phyloP scores from a whole-genome alignment of 345 rosid genomes.

The Balakata baccata region DNA sequence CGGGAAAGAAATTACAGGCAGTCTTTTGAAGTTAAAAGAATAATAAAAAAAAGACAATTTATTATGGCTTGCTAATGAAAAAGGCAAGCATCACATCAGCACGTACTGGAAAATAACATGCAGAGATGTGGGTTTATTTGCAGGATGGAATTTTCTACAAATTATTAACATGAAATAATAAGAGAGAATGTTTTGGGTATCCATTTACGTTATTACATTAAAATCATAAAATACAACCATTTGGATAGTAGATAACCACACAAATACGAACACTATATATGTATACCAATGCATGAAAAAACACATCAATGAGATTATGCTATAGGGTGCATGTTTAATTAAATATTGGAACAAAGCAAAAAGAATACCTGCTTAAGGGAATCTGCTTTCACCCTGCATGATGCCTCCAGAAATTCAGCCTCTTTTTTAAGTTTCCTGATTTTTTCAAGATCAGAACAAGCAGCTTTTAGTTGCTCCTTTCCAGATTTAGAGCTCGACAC shows the following conservation, averaged over 20 bases:
- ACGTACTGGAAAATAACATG: neutral
- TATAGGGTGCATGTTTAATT: neutral
- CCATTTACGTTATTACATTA: neutral
- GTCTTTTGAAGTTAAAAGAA: neutral
- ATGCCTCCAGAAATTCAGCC: constrained; percentile 95
- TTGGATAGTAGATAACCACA: neutral
- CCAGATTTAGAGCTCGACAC: constrained; percentile 72
- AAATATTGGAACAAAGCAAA: neutral
- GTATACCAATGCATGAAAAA: neutral
- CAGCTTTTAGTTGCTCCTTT: constrained; percentile 85
- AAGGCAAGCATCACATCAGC: neutral
- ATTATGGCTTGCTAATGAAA: neutral
- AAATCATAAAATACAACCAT: neutral
- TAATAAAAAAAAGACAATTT: neutral
- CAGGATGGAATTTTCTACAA: neutral
- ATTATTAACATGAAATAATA: neutral
- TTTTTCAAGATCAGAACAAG: constrained; percentile 93
- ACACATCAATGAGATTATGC: neutral
- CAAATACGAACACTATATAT: neutral
- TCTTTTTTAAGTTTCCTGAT: constrained; percentile 97
- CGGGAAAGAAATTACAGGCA: neutral
- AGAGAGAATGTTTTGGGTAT: neutral
- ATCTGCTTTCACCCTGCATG: constrained; percentile 94
- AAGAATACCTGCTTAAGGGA: constrained; percentile 67
- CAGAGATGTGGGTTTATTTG: neutral